Conservation (phyloP, 768 basidiomycete genomes). For the Ramaria rubella region DNA sequence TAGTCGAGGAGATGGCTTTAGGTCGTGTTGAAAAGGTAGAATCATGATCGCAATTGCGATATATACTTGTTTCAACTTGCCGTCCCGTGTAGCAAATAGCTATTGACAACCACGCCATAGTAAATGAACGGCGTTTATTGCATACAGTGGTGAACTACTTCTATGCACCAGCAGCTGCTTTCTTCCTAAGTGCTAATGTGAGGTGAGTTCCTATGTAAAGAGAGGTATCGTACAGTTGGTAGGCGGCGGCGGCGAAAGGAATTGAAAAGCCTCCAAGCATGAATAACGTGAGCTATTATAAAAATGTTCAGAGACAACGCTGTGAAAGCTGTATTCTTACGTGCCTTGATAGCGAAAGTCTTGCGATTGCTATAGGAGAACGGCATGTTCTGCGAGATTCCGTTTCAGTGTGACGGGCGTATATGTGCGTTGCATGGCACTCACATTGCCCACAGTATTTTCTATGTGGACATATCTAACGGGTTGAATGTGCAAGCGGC, state of each 20-base stretch:
- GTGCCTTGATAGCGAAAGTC: slow-evolving; percentile 34
- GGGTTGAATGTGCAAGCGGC: slow-evolving; percentile 40
- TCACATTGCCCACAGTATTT: slow-evolving; percentile 10
- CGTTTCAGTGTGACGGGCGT: slow-evolving; percentile 30
- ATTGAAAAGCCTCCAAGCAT: slow-evolving; percentile 55
- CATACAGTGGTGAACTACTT: neutral
- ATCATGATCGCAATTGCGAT: too few relatives aligned
- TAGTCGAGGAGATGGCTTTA: slow-evolving; percentile 3
- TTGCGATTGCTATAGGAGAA: slow-evolving; percentile 27
- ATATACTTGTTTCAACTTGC: too few relatives aligned
- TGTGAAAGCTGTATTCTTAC: neutral
- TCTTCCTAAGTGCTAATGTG: slow-evolving; percentile 32
- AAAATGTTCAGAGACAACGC: neutral
- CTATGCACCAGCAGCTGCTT: slow-evolving; percentile 28
- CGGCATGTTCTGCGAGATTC: slow-evolving; percentile 25
- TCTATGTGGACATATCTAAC: slow-evolving; percentile 42
- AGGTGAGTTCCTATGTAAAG: neutral
- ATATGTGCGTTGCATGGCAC: slow-evolving; percentile 42
- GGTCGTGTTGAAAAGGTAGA: too few relatives aligned
- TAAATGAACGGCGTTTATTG: neutral
- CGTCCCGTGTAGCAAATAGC: neutral
- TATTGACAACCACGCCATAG: slow-evolving; percentile 23
- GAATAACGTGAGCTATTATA: slow-evolving; percentile 29
- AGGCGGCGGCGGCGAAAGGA: slow-evolving; percentile 55
- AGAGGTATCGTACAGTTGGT: slow-evolving; percentile 52